Conservation (phyloP, 2,329 filamentous ascomycete species). For the Mycosphaerella arachidis region DNA sequence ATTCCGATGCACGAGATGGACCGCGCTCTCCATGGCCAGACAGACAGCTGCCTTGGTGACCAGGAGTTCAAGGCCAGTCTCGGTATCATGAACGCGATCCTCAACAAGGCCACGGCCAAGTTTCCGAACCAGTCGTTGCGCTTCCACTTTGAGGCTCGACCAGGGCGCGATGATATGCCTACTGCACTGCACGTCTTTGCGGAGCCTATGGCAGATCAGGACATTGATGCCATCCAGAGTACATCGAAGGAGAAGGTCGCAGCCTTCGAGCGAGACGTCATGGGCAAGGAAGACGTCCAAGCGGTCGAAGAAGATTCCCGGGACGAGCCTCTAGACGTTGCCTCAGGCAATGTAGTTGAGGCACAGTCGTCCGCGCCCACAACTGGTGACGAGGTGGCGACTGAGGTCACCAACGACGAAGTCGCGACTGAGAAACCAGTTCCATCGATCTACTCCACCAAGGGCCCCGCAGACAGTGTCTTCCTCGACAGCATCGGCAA, state of each 20-base stretch:
- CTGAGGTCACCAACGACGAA: background rate
- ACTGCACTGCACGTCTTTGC: slow-evolving; percentile 84
- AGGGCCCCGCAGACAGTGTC: slow-evolving; percentile 5
- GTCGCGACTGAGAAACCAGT: background rate
- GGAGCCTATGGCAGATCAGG: slow-evolving; percentile 70
- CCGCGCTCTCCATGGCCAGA: slow-evolving; percentile 74
- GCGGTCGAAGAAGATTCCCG: background rate
- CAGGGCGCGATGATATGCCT: slow-evolving; percentile 33
- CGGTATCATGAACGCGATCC: slow-evolving; percentile 68
- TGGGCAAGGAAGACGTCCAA: slow-evolving; percentile 23
- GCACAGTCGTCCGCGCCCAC: background rate
- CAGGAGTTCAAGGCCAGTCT: slow-evolving; percentile 81
- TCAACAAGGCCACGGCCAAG: slow-evolving; percentile 68
- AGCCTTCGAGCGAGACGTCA: slow-evolving; percentile 57
- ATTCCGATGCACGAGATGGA: slow-evolving; percentile 85
- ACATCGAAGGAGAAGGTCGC: slow-evolving; percentile 61
- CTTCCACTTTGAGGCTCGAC: slow-evolving; percentile 44
- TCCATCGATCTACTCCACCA: background rate
- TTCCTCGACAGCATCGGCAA: slow-evolving; percentile 13
- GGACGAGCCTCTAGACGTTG: background rate
- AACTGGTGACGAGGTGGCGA: slow-evolving; percentile 2
- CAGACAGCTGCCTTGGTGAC: slow-evolving; percentile 65
- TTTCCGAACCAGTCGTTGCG: slow-evolving; percentile 60
- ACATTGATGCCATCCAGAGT: slow-evolving; percentile 70
- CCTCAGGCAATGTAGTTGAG: background rate